Conservation (phyloP, 768 basidiomycete genomes). For the Boletus fagicola region DNA sequence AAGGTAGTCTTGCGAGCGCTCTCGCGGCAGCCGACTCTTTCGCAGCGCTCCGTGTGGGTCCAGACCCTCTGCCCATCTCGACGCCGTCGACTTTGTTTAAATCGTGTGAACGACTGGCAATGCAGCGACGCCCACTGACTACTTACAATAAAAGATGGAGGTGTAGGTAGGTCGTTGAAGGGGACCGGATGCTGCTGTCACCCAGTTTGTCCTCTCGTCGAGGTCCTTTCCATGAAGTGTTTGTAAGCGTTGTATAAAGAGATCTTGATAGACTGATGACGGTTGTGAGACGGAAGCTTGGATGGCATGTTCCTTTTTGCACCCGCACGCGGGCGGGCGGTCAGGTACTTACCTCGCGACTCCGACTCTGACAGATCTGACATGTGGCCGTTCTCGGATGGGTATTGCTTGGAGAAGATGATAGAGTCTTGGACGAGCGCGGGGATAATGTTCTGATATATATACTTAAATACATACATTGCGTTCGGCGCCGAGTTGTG, state of each 20-base stretch:
- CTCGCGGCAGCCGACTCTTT: conserved; percentile 16
- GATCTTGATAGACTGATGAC: conserved; percentile 4
- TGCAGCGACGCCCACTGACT: not conserved
- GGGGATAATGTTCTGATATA: not conserved
- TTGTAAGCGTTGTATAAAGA: not conserved
- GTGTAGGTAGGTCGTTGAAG: conserved; percentile 7
- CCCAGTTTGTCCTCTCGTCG: conserved; percentile 2
- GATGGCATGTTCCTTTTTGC: not conserved
- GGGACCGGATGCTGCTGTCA: conserved; percentile 4
- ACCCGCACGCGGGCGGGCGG: not conserved
- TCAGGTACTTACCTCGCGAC: not conserved
- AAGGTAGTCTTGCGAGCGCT: conserved; percentile 6
- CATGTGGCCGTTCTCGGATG: not conserved
- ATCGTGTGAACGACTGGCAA: not conserved
- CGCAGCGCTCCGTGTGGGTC: conserved; percentile 8
- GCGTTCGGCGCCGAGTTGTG: not conserved
- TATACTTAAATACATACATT: not conserved
- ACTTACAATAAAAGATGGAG: conserved; percentile 9
- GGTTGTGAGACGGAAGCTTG: not conserved
- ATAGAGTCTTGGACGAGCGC: not conserved
- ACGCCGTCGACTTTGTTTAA: conserved; percentile 6
- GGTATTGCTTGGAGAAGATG: not conserved
- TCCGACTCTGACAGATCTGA: not conserved
- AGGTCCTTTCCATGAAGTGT: not conserved
- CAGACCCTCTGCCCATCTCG: conserved; percentile 11